Evolutionary conservation across 306 rosid species (phyloP).

Genomic region (Citrullus amarus): DNA sequence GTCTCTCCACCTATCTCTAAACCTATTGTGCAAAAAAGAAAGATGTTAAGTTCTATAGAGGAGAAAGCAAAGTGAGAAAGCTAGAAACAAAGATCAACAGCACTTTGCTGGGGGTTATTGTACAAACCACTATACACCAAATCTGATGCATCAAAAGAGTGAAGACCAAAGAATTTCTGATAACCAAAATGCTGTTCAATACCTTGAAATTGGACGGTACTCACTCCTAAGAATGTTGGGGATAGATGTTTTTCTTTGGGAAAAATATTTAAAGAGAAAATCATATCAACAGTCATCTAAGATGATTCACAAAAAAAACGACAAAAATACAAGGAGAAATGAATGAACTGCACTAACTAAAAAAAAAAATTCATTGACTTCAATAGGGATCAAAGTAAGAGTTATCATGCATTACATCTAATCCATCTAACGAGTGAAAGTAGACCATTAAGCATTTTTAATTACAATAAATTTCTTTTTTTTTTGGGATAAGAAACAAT

Average conservation of each 20-base stretch:
- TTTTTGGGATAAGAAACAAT: too few species aligned
- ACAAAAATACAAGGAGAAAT: neutral
- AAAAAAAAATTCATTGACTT: neutral
- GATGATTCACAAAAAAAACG: neutral
- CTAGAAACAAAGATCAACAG: neutral
- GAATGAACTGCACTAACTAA: neutral
- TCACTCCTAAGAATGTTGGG: neutral
- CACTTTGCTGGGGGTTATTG: neutral
- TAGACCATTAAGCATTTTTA: neutral
- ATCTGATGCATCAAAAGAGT: neutral
- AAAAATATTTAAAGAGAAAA: neutral
- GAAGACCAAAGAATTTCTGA: neutral
- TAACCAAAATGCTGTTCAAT: neutral
- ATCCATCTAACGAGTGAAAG: neutral
- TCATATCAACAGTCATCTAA: neutral
- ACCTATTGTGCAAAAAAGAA: conserved; percentile 27
- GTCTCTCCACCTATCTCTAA: conserved; percentile 89
- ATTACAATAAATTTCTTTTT: neutral
- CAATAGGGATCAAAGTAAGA: neutral
- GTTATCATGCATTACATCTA: neutral
- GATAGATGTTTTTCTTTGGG: neutral
- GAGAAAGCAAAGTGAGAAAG: neutral
- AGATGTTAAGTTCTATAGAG: neutral
- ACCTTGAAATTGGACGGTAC: neutral
- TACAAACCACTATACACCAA: neutral